Conservation (phyloP, 768 basidiomycete genomes). For the Lactarius hengduanensis region DNA sequence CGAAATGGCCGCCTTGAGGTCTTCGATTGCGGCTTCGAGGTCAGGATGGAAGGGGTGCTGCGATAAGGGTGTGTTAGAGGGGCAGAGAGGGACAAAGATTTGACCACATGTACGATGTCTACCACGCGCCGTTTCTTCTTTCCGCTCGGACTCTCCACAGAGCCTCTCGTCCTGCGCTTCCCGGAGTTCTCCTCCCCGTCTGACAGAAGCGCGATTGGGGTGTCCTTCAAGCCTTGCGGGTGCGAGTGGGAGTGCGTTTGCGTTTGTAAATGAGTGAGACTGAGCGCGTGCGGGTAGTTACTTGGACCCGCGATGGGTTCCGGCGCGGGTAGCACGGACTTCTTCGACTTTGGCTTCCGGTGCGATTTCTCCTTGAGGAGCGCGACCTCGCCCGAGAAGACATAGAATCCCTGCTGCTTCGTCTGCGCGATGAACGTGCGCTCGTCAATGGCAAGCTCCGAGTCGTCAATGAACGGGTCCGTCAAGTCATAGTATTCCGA, state of each 20-base stretch:
- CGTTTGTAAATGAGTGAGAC: conserved; percentile 15
- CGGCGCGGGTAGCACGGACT: conserved; percentile 24
- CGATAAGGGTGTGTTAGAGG: background rate
- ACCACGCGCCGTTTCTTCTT: conserved; percentile 73
- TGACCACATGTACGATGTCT: conserved; percentile 49
- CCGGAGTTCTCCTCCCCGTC: conserved; percentile 38
- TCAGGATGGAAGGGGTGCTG: conserved; percentile 71
- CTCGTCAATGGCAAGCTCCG: conserved; percentile 86
- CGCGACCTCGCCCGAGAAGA: conserved; percentile 84
- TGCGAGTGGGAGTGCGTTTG: background rate
- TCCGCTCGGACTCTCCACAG: conserved; percentile 31
- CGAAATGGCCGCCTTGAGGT: conserved; percentile 57
- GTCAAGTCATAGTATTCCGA: conserved; percentile 85
- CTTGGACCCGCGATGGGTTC: conserved; percentile 26
- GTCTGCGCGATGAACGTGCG: conserved; percentile 90
- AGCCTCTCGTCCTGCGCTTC: conserved; percentile 21
- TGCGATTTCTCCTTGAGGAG: conserved; percentile 68
- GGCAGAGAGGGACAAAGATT: background rate
- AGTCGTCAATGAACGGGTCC: conserved; percentile 98
- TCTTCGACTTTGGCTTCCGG: conserved; percentile 28
- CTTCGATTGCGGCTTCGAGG: conserved; percentile 58
- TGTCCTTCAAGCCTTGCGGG: conserved; percentile 47
- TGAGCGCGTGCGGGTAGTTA: conserved; percentile 22
- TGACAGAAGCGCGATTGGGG: conserved; percentile 47
- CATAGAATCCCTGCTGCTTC: conserved; percentile 91